Base-by-base conservation (phyloP, 1,284 basidiomycete genomes). In the Rhodotorula sp. region DNA sequence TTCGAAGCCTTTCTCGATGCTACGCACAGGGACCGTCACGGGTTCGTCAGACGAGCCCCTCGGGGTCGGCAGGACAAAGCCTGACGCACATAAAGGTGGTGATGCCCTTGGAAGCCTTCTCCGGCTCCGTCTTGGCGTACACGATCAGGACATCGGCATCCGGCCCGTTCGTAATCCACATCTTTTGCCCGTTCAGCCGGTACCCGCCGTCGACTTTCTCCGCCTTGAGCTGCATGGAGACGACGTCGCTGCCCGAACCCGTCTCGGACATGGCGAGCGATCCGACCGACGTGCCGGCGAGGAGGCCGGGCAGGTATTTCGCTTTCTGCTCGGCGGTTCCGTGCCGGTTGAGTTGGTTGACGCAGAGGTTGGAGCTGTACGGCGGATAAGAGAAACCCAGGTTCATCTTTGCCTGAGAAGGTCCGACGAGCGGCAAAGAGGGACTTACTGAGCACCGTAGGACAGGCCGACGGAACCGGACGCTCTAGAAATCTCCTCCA, bases 201-300 rank as follows among this genome's bases (percentile, higher is more conserved):
- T 87, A 96, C 55, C 89, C 87, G 53, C 87, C 89, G 26, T 87
- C 83, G 48, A 89, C 85, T 81, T 89, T 89, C 71, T 88, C 87
- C 24, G 93, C 93, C 65, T 85, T 87, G 61, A 93, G 84, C 77
- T 84, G 85, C 95, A 96, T 97, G 77, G 89, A 91, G 30, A 96
- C 88, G 30, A 97, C 93, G 80, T 97, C 94, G 26, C 76, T 78
- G 1, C 79, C 80, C 0, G 71, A 64, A 24, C 89, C 92, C 1
- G 91, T 86, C 82, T 97, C 94, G 76, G 89, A 92, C 95, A 97
- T 97, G 17, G 94, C 95, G 64, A 97, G 84, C 73, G 90, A 89
- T 58, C 95, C 95, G 45, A 97, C 86, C 80, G 92, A 91, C 79
- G 87, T 64, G 17, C 94, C 95, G 42, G 86, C 84, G 54, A 96